Base-by-base conservation (phyloP, 1,139 yeast species). In the Suhomyces wounanorum region DNA sequence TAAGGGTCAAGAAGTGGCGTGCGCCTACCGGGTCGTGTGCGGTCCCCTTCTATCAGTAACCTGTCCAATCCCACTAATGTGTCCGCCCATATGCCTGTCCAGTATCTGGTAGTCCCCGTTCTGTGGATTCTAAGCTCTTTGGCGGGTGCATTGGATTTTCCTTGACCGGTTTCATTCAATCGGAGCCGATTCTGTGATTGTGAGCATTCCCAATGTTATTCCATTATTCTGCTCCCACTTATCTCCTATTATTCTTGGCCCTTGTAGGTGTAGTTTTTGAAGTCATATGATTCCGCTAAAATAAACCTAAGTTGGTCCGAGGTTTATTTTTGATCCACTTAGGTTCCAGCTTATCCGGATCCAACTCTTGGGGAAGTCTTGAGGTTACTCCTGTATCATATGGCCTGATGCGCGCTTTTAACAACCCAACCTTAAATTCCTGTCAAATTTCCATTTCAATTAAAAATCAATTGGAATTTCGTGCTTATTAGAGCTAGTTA, bases 11-110 rank as follows among this genome's bases (percentile, higher is more conserved):
- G 43, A 7, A 8, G 1, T 13, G 17, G 35, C 31, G 33, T 14
- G 47, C 54, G 50, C 55, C 42, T 30, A 49, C 23, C 35, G 21
- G 40, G 37, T 33, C 37, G 37, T 33, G 37, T 33, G 37, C 18
- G 16, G 5, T 4, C 39, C 25, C 11, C 8, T 36, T 36, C 6
- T 13, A 16, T 36, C n/a, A n/a, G n/a, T n/a, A n/a, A n/a, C n/a
- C n/a, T n/a, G n/a, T 35, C 38, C 23, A 21, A 21, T 21, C 23
- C 23, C 23, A 3, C 3, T 21, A 21, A 6, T 21, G 23, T 21
- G 23, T 21, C 23, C 6, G 6, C 6, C 23, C 23, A 21, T 21
- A 21, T 21, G 23, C 6, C 23, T 21, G 6, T 6, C 23, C 23
- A 21, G 23, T 6, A 4, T 21, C 23, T 21, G 6, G 23, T 21